Conservation (phyloP, 75 land plant genomes). For the Adiantum capillusveneris region DNA sequence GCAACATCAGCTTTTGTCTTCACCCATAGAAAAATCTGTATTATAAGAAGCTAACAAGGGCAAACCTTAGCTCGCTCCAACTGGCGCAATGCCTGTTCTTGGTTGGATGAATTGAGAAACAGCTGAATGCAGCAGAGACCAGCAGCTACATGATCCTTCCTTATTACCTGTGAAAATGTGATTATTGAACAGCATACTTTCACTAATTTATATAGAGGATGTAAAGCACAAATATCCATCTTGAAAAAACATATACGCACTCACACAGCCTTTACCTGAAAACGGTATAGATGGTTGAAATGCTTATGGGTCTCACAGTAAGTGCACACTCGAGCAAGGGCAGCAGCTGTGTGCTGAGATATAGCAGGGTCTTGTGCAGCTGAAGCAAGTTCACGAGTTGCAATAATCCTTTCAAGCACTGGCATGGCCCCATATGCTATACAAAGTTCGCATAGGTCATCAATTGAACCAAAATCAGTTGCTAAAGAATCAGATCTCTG, state of each 20-base stretch:
- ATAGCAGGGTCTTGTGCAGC: slow-evolving; percentile 39
- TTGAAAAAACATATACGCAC: too few relatives aligned
- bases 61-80: slow-evolving; percentile 86
- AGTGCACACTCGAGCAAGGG: slow-evolving; percentile 67
- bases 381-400: slow-evolving; percentile 35
- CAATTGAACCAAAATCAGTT: slow-evolving; percentile 94
- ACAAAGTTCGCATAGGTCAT: slow-evolving; percentile 85
- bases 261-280: too few relatives aligned
- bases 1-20: too few relatives aligned
- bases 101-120: slow-evolving; percentile 76
- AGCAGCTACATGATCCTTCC: slow-evolving; percentile 88
- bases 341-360: slow-evolving; percentile 53
- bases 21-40: too few relatives aligned
- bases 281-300: slow-evolving; percentile 91
- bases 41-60: too few relatives aligned
- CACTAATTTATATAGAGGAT: too few relatives aligned
- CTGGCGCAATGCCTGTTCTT: slow-evolving; percentile 86
- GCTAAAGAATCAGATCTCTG: slow-evolving; percentile 72
- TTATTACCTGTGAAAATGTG: slow-evolving; percentile 54
- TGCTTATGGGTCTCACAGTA: slow-evolving; percentile 90
- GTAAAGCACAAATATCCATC: too few relatives aligned
- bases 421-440: slow-evolving; percentile 87
- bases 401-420: slow-evolving; percentile 60
- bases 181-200: too few relatives aligned
- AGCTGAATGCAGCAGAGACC: slow-evolving; percentile 97